A percentile compares a stretch with the other conserved stretches of the same genome.
Evolutionary conservation across 805 yeast genomes (phyloP).

Genomic region (Pachysolen tannophilus): DNA sequence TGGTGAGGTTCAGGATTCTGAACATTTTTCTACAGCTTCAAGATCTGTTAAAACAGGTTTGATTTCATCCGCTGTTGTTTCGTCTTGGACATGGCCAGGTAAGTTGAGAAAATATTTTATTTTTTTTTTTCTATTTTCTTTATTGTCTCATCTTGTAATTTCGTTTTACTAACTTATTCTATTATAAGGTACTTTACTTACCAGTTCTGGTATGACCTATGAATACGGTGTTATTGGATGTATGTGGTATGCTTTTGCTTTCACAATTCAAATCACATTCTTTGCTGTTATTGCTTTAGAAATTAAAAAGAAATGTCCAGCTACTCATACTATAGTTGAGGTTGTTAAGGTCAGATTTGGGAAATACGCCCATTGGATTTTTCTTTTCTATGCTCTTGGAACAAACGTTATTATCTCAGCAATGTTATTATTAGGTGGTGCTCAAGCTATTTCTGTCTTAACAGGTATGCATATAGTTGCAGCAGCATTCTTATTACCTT

Average conservation of each 20-base stretch:
- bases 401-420: conserved; percentile 29
- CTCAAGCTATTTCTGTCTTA: conserved; percentile 29
- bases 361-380: conserved; percentile 25
- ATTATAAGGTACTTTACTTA: too few relatives aligned
- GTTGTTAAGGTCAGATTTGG: conserved; percentile 31
- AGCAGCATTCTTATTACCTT: conserved; percentile 34
- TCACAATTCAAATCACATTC: conserved; percentile 28
- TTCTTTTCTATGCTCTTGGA: conserved; percentile 25
- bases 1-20: conserved; percentile 32
- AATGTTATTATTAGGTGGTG: conserved; percentile 32
- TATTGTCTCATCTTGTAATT: too few relatives aligned
- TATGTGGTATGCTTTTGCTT: conserved; percentile 28
- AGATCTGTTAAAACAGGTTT: conserved; percentile 34
- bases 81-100: conserved; percentile 42
- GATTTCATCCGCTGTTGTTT: conserved; percentile 34
- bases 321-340: conserved; percentile 35
- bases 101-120: too few relatives aligned
- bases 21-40: conserved; percentile 31
- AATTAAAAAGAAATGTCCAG: conserved; percentile 32
- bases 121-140: too few relatives aligned
- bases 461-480: conserved; percentile 40
- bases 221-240: conserved; percentile 34
- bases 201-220: conserved; percentile 32
- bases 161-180: too few relatives aligned
- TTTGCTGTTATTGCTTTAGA: conserved; percentile 30